A percentile compares a stretch with the other conserved stretches of the same genome.
These are phyloP conservation scores for Borovskyia barvae DNA, from an alignment of 208 protist genomes.

Conservation along the genomic window DNA sequence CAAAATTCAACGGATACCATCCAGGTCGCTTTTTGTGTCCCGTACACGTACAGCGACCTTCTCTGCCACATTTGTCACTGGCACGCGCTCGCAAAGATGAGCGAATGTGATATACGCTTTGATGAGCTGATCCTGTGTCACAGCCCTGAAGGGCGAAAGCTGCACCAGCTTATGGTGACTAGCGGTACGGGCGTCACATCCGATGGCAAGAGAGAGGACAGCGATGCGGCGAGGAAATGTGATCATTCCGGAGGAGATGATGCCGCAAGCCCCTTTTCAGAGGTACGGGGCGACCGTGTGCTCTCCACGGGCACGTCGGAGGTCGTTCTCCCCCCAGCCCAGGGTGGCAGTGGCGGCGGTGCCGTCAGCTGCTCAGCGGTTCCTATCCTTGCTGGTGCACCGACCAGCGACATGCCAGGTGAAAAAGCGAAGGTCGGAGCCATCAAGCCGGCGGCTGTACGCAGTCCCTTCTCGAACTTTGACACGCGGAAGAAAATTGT, in stretches of 20 bases:
- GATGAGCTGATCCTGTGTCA: constrained; percentile 81
- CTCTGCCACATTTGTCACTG: constrained; percentile 83
- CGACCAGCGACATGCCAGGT: not conserved
- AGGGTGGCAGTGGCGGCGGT: not conserved
- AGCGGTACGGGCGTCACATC: constrained; percentile 25
- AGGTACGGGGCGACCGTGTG: not conserved
- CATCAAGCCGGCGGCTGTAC: constrained; percentile 2
- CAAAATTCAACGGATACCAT: constrained; percentile 55
- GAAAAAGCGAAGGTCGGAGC: constrained; percentile 10
- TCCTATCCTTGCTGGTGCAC: not conserved
- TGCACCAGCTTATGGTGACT: constrained; percentile 81
- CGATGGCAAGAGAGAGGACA: not conserved
- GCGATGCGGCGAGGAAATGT: not conserved
- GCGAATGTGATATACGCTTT: constrained; percentile 61
- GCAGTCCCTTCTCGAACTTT: constrained; percentile 74
- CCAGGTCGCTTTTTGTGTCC: constrained; percentile 82
- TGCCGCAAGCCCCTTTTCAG: not conserved
- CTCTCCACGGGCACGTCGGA: not conserved
- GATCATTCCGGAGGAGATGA: not conserved
- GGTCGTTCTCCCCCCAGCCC: not conserved
- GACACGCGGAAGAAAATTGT: constrained; percentile 83
- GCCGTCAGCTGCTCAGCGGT: not conserved
- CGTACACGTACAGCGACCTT: constrained; percentile 86
- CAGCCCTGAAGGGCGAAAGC: constrained; percentile 79
- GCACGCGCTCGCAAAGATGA: constrained; percentile 63